These are phyloP conservation scores for Saturnispora serradocipensis DNA, from an alignment of 805 yeast species.

Conservation along the genomic window DNA sequence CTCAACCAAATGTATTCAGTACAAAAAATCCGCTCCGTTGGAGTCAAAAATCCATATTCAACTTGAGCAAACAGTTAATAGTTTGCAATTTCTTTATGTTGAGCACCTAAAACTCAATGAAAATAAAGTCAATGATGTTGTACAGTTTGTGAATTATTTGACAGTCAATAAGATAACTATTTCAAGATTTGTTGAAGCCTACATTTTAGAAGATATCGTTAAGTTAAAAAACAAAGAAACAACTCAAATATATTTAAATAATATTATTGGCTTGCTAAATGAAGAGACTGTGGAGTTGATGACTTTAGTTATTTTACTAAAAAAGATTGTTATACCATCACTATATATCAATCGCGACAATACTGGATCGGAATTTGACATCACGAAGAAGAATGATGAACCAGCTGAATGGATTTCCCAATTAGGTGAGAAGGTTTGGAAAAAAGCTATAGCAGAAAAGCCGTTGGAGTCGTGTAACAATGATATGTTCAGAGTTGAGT, in stretches of 20 bases:
- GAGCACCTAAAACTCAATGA: slow-evolving; percentile 14
- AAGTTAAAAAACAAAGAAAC: slow-evolving; percentile 35
- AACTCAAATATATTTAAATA: slow-evolving; percentile 43
- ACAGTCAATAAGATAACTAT: slow-evolving; percentile 38
- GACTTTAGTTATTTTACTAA: slow-evolving; percentile 54
- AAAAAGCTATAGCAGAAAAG: slow-evolving; percentile 44
- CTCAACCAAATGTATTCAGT: slow-evolving; percentile 34
- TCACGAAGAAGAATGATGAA: slow-evolving; percentile 14
- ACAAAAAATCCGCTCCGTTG: slow-evolving; percentile 34
- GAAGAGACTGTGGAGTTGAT: slow-evolving; percentile 35
- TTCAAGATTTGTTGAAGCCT: slow-evolving; percentile 44
- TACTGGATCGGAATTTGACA: slow-evolving; percentile 28
- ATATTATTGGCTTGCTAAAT: slow-evolving; percentile 42
- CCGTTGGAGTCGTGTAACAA: slow-evolving; percentile 55
- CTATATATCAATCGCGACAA: slow-evolving; percentile 52
- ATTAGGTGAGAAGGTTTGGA: slow-evolving; percentile 67
- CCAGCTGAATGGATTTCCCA: slow-evolving; percentile 54
- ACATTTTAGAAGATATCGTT: slow-evolving; percentile 48
- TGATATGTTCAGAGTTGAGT: slow-evolving; percentile 67
- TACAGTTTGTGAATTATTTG: slow-evolving; percentile 35
- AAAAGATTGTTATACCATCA: slow-evolving; percentile 55
- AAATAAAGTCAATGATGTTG: slow-evolving; percentile 24
- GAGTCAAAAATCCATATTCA: slow-evolving; percentile 60
- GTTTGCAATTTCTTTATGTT: slow-evolving; percentile 45
- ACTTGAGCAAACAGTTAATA: slow-evolving; percentile 57